Evolutionary conservation across 805 yeast species (phyloP).

Genomic region (Dipodascus geniculatus): DNA sequence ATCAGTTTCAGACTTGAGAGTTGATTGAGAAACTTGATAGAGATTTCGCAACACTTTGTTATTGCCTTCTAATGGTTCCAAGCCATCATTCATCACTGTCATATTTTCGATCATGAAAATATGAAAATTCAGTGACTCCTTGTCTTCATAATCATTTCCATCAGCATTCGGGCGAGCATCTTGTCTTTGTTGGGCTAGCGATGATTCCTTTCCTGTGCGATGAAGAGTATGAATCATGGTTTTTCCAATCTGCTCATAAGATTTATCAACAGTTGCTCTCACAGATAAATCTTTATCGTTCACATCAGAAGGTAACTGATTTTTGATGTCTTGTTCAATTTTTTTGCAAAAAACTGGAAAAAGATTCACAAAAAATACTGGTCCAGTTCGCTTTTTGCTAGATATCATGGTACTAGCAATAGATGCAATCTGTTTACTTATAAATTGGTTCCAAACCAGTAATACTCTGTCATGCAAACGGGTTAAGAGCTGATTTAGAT

Average conservation of each 20-base stretch:
- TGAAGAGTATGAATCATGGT: slow-evolving; percentile 24
- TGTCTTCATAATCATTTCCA: slow-evolving; percentile 19
- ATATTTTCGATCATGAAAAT: slow-evolving; percentile 43
- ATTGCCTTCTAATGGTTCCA: neutral
- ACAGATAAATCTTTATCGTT: slow-evolving; percentile 4
- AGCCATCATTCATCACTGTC: slow-evolving; percentile 36
- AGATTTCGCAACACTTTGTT: slow-evolving; percentile 5
- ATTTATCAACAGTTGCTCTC: slow-evolving; percentile 16
- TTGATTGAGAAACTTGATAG: slow-evolving; percentile 7
- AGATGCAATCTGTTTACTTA: slow-evolving; percentile 39
- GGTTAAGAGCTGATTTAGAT: slow-evolving; percentile 36
- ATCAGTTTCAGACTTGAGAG: slow-evolving; percentile 19
- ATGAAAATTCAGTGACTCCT: slow-evolving; percentile 30
- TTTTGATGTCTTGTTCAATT: slow-evolving; percentile 25
- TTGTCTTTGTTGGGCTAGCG: slow-evolving; percentile 6
- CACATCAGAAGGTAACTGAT: slow-evolving; percentile 1
- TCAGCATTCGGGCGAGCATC: slow-evolving; percentile 12
- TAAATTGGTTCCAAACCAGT: slow-evolving; percentile 46
- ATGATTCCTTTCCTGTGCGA: slow-evolving; percentile 18
- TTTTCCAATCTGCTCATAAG: slow-evolving; percentile 23
- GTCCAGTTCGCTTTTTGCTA: slow-evolving; percentile 29
- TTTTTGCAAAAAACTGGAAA: slow-evolving; percentile 36
- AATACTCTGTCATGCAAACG: slow-evolving; percentile 41
- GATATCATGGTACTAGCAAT: slow-evolving; percentile 30
- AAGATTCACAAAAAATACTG: slow-evolving; percentile 34